Percentiles rank a stretch among this genome's conserved stretches.
phyloP scores from a whole-genome alignment of 495 filamentous ascomycete genomes.

The Penicillium steckii region DNA sequence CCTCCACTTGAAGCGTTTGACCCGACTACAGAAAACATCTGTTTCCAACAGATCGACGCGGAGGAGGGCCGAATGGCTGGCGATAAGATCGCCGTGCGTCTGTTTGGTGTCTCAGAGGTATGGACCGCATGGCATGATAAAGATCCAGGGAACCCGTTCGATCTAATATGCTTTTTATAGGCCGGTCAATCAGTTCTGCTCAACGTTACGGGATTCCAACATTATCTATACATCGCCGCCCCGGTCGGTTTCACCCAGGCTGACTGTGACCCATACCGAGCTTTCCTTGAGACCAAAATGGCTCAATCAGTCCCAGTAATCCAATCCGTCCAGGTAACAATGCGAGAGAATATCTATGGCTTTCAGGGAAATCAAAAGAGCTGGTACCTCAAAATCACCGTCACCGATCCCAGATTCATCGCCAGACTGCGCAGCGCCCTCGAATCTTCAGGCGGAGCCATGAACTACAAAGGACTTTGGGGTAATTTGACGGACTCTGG shows the following conservation, averaged over 20 bases:
- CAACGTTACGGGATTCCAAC: slow-evolving; percentile 92
- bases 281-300: slow-evolving; percentile 73
- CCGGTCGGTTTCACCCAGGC: slow-evolving; percentile 74
- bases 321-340: slow-evolving; percentile 70
- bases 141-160: not conserved
- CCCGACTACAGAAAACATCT: slow-evolving; percentile 66
- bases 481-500: slow-evolving; percentile 58
- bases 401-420: slow-evolving; percentile 82
- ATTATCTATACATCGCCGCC: slow-evolving; percentile 93
- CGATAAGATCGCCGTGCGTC: slow-evolving; percentile 72
- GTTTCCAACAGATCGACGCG: slow-evolving; percentile 93
- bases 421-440: slow-evolving; percentile 67
- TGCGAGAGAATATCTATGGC: slow-evolving; percentile 85
- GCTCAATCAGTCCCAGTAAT: slow-evolving; percentile 62
- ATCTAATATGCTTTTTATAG: slow-evolving; percentile 33
- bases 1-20: slow-evolving; percentile 74
- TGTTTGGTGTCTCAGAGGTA: slow-evolving; percentile 98
- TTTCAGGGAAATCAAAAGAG: slow-evolving; percentile 91
- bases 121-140: not conserved
- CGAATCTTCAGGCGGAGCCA: slow-evolving; percentile 58
- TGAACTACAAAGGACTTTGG: slow-evolving; percentile 93
- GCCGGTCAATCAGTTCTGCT: slow-evolving; percentile 89
- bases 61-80: slow-evolving; percentile 80
- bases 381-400: slow-evolving; percentile 89
- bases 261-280: slow-evolving; percentile 73